Base-by-base conservation (phyloP, 208 protist genomes). In the Naegleria gruberi region DNA sequence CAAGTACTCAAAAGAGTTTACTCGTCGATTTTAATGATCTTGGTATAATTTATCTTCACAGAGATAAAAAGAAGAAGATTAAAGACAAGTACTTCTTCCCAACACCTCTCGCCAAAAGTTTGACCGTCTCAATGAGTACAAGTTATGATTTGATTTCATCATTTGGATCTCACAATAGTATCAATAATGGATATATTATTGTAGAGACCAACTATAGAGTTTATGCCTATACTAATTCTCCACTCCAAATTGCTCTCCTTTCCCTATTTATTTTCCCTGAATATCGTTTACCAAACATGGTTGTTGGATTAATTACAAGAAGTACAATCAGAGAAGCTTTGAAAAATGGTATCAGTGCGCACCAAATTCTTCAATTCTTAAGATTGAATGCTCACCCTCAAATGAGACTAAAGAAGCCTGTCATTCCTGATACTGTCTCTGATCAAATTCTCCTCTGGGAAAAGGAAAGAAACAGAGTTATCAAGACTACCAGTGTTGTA, bases 191-290 rank as follows among this genome's bases (percentile, higher is more conserved):
- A 57, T 19, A 85, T 23, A 82, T 90, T 82, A 84, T 90, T 82
- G 87, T 90, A 41, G 89, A 90, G 82, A 90, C 89, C 4, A 90
- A 90, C 82, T 90, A 74, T 81, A 57, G 34, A 85, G 44, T 90
- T 8, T 90, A 90, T 82, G 89, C 89, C 37, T 90, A 90, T 55
- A 90, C 89, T 3, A 41, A 65, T n/a, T 90, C 89, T n/a, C 47
- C 77, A 42, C 82, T 90, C 3, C n/a, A 90, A 57, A 87, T 90
- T 44, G 19, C 55, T 34, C 15, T 82, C 26, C 40, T 90, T 23
- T 57, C 30, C 7, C 26, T 90, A 15, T 90, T 90, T 26, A n/a
- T 57, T 65, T 37, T 41, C 4, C 7, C 34, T 23, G 46, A 87
- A 26, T 90, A 90, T 34, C 51, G 77, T 41, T 17, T 74, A 34